phyloP scores from a whole-genome alignment of 2,329 filamentous ascomycete genomes.

The Nemania serpens region DNA sequence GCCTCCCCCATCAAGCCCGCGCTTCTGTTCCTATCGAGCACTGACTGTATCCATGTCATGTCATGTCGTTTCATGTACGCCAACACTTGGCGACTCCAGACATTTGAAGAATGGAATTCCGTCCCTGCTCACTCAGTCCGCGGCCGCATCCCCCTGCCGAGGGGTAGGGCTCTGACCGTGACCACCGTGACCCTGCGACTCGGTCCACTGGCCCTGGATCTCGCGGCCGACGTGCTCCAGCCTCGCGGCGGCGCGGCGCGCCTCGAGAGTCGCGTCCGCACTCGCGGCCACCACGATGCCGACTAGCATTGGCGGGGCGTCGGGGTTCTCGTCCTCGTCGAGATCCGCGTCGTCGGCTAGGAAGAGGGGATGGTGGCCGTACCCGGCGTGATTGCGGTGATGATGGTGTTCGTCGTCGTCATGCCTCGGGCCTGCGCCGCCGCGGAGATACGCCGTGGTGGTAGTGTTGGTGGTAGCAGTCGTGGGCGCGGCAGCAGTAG shows the following conservation, averaged over 20 bases:
- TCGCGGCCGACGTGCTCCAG: slow-evolving; percentile 60
- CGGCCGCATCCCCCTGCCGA: neutral
- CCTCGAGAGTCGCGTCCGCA: slow-evolving; percentile 54
- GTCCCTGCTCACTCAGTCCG: neutral
- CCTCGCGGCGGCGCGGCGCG: slow-evolving; percentile 55
- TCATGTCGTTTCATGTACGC: too few species aligned
- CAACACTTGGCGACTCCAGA: too few species aligned
- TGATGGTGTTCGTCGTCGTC: neutral
- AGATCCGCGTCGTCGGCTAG: slow-evolving; percentile 25
- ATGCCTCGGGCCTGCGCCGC: neutral
- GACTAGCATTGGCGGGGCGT: slow-evolving; percentile 57
- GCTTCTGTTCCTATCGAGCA: too few species aligned
- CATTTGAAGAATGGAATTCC: too few species aligned
- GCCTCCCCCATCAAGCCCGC: too few species aligned
- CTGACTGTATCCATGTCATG: too few species aligned
- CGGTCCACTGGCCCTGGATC: slow-evolving; percentile 58
- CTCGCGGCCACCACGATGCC: slow-evolving; percentile 58
- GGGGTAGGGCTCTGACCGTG: too few species aligned
- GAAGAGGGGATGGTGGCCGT: neutral
- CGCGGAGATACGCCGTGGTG: slow-evolving; percentile 11
- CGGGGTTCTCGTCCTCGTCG: slow-evolving; percentile 28
- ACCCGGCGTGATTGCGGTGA: neutral
- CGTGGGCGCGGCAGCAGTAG: neutral
- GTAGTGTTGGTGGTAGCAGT: neutral
- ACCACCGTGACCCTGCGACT: neutral